Base-by-base conservation (phyloP, 108 stramenopile species). In the Stephanodiscus triporus region DNA sequence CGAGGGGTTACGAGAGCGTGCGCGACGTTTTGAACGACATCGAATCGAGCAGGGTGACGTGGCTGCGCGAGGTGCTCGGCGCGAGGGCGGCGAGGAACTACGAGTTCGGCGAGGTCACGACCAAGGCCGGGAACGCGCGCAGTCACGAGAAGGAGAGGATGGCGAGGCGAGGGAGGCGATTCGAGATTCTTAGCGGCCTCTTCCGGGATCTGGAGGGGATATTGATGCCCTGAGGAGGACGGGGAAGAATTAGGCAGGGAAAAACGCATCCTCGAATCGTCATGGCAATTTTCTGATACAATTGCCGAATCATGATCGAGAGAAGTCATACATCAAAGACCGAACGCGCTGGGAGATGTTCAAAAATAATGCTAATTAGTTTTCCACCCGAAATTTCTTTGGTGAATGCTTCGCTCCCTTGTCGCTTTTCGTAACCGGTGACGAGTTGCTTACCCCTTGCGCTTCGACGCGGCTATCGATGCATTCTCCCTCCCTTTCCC, bases 401-500 rank as follows among this genome's bases (percentile, higher is more conserved):
- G 76, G 55, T n/a, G 67, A 68, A 27, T 76, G 75, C 37, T 62
- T 63, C 38, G 64, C 55, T 24, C 57, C 68, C 22, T 42, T 59
- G 1, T 58, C 40, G 16, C 55, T 40, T 22, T 43, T 27, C 19
- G 20, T 43, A n/a, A 51, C 36, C 14, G 36, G 58, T n/a, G 66
- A 67, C 30, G 75, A 67, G 67, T 30, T 14, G 60, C 37, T 36
- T 42, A 50, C 26, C 36, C 75, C 42, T 26, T 61, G 36, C 9
- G 7, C 8, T 36, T 40, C 7, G 40, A 64, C 62, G 62, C 72
- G 64, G 36, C 64, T 40, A 29, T 59, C 70, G 36, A 40, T 72
- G 24, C 27, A 54, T 42, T 80, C 78, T 17, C 60, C 55, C 37
- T 90, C 89, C 66, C 81, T 64, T 49, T 75, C 67, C 32, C 75